Base-by-base conservation (phyloP, 768 basidiomycete genomes). In the Suillus placidus region DNA sequence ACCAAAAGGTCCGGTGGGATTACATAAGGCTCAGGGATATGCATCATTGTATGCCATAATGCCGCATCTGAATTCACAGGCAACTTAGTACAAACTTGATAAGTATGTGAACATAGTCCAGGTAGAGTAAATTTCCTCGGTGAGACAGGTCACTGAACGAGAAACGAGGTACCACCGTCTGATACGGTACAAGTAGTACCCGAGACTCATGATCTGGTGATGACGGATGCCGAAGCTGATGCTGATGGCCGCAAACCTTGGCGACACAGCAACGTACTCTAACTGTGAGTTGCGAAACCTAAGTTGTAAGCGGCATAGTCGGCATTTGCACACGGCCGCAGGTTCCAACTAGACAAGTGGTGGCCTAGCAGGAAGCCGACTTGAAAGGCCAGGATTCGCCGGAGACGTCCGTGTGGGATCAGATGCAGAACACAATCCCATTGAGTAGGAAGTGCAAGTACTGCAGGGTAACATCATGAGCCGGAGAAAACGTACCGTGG, bases 21-120 rank as follows among this genome's bases (percentile, higher is more conserved):
- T 60, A 60, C 20, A 12, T 60, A 60, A 60, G 12, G 38, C 16
- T 26, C 23, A 40, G 37, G 35, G 23, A 58, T 58, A 52, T 54
- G 26, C 30, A 52, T 10, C 52, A 54, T 54, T 37, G 54, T 55
- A 52, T 52, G 51, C 14, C 49, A 26, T 49, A 49, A 26, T 49
- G 6, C 49, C 49, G 47, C 51, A 32, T 26, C 26, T 30, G 51
- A 3, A 26, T 52, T 26, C 49, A 26, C 26, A 26, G 47, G 49
- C 6, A 51, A 26, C n/a, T n/a, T n/a, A n/a, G n/a, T n/a, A n/a
- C n/a, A n/a, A n/a, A n/a, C n/a, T n/a, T n/a, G n/a, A n/a, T n/a
- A 47, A 42, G 16, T 42, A 4, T 14, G 16, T 49, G 47, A 30
- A 30, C 14, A 51, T 18, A 52, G 26, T 30, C 23, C 4, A 52